Conservation (phyloP, 2,329 filamentous ascomycete species). For the Colletotrichum plurivorum region DNA sequence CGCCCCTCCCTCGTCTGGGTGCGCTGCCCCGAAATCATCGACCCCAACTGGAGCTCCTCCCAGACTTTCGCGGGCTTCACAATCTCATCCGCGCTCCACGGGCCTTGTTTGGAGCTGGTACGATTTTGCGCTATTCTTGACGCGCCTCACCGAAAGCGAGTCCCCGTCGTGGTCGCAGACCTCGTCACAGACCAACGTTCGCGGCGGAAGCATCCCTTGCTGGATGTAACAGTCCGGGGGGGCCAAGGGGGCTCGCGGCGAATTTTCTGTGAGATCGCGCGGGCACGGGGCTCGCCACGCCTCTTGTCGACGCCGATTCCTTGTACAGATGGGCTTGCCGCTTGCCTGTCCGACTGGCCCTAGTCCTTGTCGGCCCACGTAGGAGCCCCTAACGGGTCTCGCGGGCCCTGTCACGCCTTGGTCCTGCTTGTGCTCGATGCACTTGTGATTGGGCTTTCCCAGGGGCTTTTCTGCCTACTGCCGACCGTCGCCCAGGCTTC, state of each 20-base stretch:
- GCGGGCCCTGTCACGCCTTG: constrained; percentile 31
- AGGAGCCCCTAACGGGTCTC: constrained; percentile 20
- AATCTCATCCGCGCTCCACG: constrained; percentile 2
- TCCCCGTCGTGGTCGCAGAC: constrained; percentile 32
- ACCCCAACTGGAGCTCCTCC: constrained; percentile 3
- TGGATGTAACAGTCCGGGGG: constrained; percentile 40
- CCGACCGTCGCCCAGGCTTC: constrained; percentile 35
- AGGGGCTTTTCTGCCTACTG: constrained; percentile 27
- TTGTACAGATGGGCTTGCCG: constrained; percentile 39
- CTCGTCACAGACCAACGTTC: constrained; percentile 38
- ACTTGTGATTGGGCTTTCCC: constrained; percentile 26
- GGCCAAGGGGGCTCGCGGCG: constrained; percentile 36
- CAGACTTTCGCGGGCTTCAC: not conserved
- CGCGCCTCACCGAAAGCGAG: constrained; percentile 21
- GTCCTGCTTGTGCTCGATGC: constrained; percentile 29
- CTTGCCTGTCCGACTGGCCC: constrained; percentile 32
- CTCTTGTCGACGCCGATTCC: constrained; percentile 33
- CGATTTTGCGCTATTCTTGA: constrained; percentile 34
- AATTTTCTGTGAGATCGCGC: constrained; percentile 42
- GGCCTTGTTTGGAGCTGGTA: constrained; percentile 15
- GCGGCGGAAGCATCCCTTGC: constrained; percentile 37
- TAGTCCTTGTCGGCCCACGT: constrained; percentile 38
- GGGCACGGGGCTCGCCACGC: constrained; percentile 27
- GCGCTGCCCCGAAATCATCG: not conserved
- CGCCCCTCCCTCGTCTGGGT: not conserved